Evolutionary conservation across 108 stramenopile genomes (phyloP), one percentile per base, ranked within the genome.

Genomic region (Cyclotella atomus): DNA sequence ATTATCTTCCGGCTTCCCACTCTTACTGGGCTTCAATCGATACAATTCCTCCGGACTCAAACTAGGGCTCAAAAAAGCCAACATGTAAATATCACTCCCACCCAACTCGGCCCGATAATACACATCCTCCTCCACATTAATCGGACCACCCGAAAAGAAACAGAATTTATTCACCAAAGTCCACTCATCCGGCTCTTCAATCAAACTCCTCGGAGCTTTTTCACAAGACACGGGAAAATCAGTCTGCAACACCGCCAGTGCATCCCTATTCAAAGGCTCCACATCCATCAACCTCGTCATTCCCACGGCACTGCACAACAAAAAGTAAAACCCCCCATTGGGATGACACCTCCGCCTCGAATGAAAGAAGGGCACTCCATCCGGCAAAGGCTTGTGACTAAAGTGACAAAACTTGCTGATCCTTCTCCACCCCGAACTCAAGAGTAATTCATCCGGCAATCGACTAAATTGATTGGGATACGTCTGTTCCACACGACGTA

Each of bases 71-170:
- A 95, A 80, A 65, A 95, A 91, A 20, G 90, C 93, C 46, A 95
- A 83, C 93, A 95, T 91, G 71, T 80, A 88, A 63, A 95, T 95
- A 17, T 87, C 85, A 64, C 86, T 92, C 35, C 93, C 93, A 79
- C 91, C 88, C 74, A 95, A 87, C 32, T 92, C 89, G 17, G 94
- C 89, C 66, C 85, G 71, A 68, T 95, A 95, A 64, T 88, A 95
- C 28, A 91, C 90, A 82, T 95, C 91, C 75, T 94, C 93, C 52
- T 95, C 94, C 3, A 87, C 83, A 68, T 95, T 95, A 59, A 95
- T 91, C 17, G 94, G 94, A 32, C 94, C 94, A 9, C 94, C 94
- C 6, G 89, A 90, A 76, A 95, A 95, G 87, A 95, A 95, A 66
- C 94, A 95, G 68, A 95, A 95, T 65, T 89, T 92, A 70, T 91